Percentiles rank a stretch among this genome's conserved stretches.
Conservation (phyloP, 2,329 filamentous ascomycete species). For the Xylaria sp. region DNA sequence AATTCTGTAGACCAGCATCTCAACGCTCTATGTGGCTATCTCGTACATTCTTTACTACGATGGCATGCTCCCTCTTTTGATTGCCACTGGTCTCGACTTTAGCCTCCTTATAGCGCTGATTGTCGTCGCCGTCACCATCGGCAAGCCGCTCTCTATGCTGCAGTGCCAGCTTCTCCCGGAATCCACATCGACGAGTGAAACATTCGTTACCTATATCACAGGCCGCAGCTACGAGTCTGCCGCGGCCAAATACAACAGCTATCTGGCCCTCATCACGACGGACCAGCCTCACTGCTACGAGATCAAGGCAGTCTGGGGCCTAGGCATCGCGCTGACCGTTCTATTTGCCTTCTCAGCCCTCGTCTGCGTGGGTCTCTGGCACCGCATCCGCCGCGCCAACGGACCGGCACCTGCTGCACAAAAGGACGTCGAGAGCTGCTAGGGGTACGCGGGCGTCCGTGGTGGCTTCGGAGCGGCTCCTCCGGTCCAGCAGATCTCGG, state of each 20-base stretch:
- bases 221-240: slow-evolving; percentile 42
- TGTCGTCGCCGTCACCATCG: slow-evolving; percentile 80
- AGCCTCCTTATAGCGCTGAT: slow-evolving; percentile 80
- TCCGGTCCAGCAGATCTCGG: slow-evolving; percentile 41
- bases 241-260: slow-evolving; percentile 50
- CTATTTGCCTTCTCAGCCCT: slow-evolving; percentile 73
- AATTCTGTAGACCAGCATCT: slow-evolving; percentile 74
- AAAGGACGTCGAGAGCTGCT: slow-evolving; percentile 61
- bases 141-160: slow-evolving; percentile 82
- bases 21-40: slow-evolving; percentile 81
- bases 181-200: slow-evolving; percentile 52
- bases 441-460: slow-evolving; percentile 60
- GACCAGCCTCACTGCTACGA: slow-evolving; percentile 77
- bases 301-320: slow-evolving; percentile 88
- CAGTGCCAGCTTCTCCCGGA: slow-evolving; percentile 70
- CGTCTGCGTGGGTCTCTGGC: slow-evolving; percentile 70
- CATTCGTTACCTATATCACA: slow-evolving; percentile 48
- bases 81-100: slow-evolving; percentile 73
- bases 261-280: slow-evolving; percentile 62
- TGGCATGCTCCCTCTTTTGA: slow-evolving; percentile 77
- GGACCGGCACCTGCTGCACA: slow-evolving; percentile 47
- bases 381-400: slow-evolving; percentile 60
- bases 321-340: slow-evolving; percentile 81
- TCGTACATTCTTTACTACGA: slow-evolving; percentile 86
- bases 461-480: slow-evolving; percentile 37